Conservation (phyloP, 306 rosid species). For the Myrica gale region DNA sequence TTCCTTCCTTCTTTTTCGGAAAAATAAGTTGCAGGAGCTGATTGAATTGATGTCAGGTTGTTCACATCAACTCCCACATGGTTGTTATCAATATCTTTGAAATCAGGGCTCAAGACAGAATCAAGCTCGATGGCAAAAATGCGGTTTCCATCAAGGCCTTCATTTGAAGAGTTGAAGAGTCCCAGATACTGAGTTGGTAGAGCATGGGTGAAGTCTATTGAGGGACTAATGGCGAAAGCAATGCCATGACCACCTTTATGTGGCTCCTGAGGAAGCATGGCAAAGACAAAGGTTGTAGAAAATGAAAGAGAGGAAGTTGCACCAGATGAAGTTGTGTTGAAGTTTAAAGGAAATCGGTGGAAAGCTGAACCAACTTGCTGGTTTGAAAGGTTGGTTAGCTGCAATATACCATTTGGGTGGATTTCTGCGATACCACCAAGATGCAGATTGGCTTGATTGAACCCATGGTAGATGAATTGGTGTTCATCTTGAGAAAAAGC, state of each 20-base stretch:
- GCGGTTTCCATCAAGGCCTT: conserved; percentile 5
- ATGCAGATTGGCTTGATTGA: background rate
- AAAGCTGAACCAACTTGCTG: background rate
- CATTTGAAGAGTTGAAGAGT: background rate
- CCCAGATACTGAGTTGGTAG: background rate
- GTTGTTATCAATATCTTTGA: background rate
- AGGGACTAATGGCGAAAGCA: conserved; percentile 31
- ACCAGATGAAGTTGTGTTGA: background rate
- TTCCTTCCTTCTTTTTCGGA: background rate
- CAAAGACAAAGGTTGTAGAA: conserved; percentile 1
- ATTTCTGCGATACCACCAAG: background rate
- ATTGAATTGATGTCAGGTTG: background rate
- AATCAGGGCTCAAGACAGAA: accelerated
- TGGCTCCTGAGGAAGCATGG: background rate
- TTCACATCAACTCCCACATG: conserved; percentile 41
- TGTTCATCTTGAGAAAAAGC: background rate
- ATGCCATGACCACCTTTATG: conserved; percentile 23
- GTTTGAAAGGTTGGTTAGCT: background rate
- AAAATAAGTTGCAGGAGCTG: conserved; percentile 12
- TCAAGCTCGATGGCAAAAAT: conserved; percentile 38
- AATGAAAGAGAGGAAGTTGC: background rate
- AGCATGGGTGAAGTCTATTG: conserved; percentile 9
- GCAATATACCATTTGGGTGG: background rate
- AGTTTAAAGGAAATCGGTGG: background rate
- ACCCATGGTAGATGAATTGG: conserved; percentile 1